Base-by-base conservation (phyloP, 305 asterid species). In the Nicotiana rustica region DNA sequence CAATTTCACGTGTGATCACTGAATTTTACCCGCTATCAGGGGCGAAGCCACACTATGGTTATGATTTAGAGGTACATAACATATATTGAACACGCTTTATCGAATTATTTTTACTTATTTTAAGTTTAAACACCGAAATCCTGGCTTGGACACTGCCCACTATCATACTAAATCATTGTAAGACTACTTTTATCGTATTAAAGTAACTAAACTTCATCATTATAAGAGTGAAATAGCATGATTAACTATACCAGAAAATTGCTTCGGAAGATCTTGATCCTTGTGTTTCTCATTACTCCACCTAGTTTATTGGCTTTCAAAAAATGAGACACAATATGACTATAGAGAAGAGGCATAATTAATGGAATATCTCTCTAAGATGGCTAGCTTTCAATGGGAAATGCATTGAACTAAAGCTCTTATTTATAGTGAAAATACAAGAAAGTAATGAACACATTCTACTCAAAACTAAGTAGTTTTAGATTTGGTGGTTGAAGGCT, bases 401-500 rank as follows among this genome's bases (percentile, higher is more conserved):
- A 44, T 73, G 41, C 29, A 21, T 73, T 49, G 21, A 25, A 73
- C 62, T 49, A 41, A 73, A 49, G 79, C 64, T 49, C 44, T 73
- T 73, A 73, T 73, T 73, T 73, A 73, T 49, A 49, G 25, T 18
- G 64, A 60, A 3, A 49, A 21, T 14, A 21, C 7, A 47, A 49
- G 25, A 47, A 13, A 44, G 56, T 70, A 25, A 64, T 64, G 9
- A 21, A 12, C n/a, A 25, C 69, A 62, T 19, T 18, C 33, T 18
- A 14, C 33, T 8, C 29, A 18, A 59, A 7, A 18, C 8, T 5
- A 0, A 61, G 66, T 18, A n/a, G 33, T n/a, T 36, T 44, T 52
- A 5, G 4, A 41, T 41, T 71, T 71, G 78, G 64, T 73, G 79
- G 79, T 73, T 73, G 62, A 73, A 25, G 79, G 7, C 7, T 73